Base-by-base conservation (phyloP, 1,284 basidiomycete species). In the Sphagnurus paluster region DNA sequence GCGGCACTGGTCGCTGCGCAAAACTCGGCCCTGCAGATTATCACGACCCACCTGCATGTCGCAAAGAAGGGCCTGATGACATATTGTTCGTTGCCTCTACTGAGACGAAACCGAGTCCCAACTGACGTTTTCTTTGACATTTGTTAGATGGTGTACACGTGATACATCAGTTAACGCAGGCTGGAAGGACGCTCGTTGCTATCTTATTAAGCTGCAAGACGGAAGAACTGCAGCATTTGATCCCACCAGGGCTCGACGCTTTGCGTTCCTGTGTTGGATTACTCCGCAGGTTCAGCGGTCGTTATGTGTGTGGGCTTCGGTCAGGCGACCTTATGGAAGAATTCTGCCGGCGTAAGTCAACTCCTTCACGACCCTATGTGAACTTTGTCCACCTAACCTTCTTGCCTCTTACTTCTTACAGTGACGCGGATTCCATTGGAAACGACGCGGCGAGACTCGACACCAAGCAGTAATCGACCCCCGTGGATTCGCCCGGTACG, bases 251-350 rank as follows among this genome's bases (percentile, higher is more conserved):
- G 5, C 77, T 94, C 43, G 90, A 94, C 46, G 89, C 87, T 0
- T 71, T 94, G 38, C 78, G 90, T 30, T 91, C 89, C 1, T 94
- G 90, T 56, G 88, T 94, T 8, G 86, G 86, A 1, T 71, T 95
- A 11, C 66, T 94, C 48, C 71, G 89, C 46, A 74, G 86, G 26
- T 90, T 91, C 63, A 89, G 87, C 56, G 85, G 84, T 48, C 77
- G 87, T 26, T 91, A 91, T 67, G 80, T 93, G 14, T 93, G 91
- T 60, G 92, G 92, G 1, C 77, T 92, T 42, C 75, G 92, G 37
- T 91, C 87, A 38, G 90, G 91, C 33, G 92, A 94, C 66, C 77
- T 94, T 29, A 87, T 95, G 75, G 91, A 94, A 64, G 92, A 94
- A 63, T 93, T 93, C 59, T 94, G 92, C 69, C 81, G 91, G 60